Evolutionary conservation across 768 basidiomycete species (phyloP), one percentile per base, ranked within the genome.

Genomic region (Crassisporium funariophilum): DNA sequence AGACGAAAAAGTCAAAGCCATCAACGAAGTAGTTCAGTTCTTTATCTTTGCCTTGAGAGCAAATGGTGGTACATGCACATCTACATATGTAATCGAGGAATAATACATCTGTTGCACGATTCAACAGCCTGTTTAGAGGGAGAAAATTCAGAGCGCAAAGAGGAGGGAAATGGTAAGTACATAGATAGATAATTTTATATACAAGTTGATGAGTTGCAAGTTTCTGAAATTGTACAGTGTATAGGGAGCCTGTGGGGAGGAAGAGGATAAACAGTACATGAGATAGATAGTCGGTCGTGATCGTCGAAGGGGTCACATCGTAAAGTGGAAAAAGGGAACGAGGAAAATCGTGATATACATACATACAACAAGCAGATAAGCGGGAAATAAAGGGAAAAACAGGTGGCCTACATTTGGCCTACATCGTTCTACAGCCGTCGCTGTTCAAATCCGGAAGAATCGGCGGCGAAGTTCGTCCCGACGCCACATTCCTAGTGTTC

Each of bases 361-460:
- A 22, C 16, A 24, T 31, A 31, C 29, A 31, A 10, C 29, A 31
- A n/a, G n/a, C 13, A 29, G 16, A 17, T n/a, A 22, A 17, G 21
- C 13, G 24, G 24, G 42, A 46, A 46, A 39, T 19, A 47, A 21
- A 38, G 40, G 23, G 58, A 55, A 67, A 63, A 63, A 50, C 56
- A 51, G 51, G 60, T 44, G 33, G 54, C 42, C 57, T 51, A 55
- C 54, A 41, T 11, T n/a, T 11, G 5, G 3, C 42, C 73, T 75
- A 88, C 85, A 86, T 88, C 58, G 86, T 68, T 42, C 75, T 76
- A 72, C 87, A 89, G 25, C 81, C 79, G 31, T 84, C 85, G 29
- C 78, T 75, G 50, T 75, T 76, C 54, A 72, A 42, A 49, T 76
- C 74, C 41, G 66, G 70, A 38, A 77, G 62, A 23, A 72, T 64